These are phyloP conservation scores for Lippia alba DNA, from an alignment of 305 asterid genomes.

Conservation along the genomic window DNA sequence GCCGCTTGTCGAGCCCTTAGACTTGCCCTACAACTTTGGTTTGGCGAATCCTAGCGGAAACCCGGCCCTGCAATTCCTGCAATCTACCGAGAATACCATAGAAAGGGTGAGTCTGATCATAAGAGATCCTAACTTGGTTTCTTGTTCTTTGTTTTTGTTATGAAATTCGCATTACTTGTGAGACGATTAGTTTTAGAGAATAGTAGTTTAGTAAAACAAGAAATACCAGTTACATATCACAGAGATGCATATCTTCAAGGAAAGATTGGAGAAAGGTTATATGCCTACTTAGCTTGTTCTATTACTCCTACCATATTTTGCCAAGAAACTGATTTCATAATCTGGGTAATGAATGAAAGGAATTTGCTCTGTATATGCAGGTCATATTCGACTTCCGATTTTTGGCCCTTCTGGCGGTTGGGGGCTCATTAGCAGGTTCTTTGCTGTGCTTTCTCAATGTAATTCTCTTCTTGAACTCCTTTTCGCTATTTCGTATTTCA, in stretches of 20 bases:
- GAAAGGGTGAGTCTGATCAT: slow-evolving; percentile 56
- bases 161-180: neutral
- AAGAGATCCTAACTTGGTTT: neutral
- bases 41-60: slow-evolving; percentile 53
- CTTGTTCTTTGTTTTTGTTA: neutral
- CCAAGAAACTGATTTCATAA: neutral
- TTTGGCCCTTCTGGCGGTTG: slow-evolving; percentile 83
- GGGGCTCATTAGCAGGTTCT: slow-evolving; percentile 89
- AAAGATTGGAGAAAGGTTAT: no score
- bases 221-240: neutral
- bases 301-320: neutral
- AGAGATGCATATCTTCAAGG: neutral
- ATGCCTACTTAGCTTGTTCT: neutral
- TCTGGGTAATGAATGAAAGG: neutral
- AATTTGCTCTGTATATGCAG: slow-evolving; percentile 44
- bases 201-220: neutral
- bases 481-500: neutral
- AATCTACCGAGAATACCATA: slow-evolving; percentile 66
- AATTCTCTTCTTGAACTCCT: slow-evolving; percentile 31
- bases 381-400: slow-evolving; percentile 81
- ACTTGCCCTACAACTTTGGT: slow-evolving; percentile 43
- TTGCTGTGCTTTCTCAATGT: slow-evolving; percentile 89
- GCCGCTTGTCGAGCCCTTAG: slow-evolving; percentile 48
- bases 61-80: slow-evolving; percentile 57
- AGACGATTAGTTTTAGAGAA: neutral